Evolutionary conservation across 441 rosid species (phyloP).

Genomic region (Populus tomentosa): DNA sequence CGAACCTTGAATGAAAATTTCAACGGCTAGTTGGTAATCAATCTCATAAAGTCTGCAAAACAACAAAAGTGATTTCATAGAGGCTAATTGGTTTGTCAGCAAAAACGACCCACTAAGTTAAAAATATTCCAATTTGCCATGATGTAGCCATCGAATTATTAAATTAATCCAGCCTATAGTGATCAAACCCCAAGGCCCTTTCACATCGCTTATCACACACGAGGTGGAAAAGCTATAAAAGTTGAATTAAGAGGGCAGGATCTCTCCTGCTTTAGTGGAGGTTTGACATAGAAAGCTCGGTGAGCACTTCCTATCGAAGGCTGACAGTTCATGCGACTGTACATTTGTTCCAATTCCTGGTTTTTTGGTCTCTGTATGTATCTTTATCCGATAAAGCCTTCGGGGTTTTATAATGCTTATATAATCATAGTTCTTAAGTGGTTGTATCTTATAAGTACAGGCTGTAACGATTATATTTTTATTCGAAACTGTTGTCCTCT

Average conservation of each 20-base stretch:
- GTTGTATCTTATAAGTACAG: background rate
- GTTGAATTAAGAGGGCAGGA: background rate
- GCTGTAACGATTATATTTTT: background rate
- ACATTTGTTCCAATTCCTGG: too few relatives aligned
- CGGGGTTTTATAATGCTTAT: background rate
- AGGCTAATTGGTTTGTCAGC: background rate
- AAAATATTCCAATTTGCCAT: background rate
- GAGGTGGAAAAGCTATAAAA: background rate
- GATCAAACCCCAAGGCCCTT: background rate
- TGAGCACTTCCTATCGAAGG: background rate
- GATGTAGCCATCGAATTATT: background rate
- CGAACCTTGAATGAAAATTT: constrained; percentile 13
- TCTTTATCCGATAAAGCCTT: background rate
- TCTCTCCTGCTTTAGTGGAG: background rate
- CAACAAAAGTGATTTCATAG: background rate
- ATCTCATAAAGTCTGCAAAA: constrained; percentile 4
- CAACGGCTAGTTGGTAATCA: constrained; percentile 17
- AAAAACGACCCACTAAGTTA: background rate
- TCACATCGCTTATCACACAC: background rate
- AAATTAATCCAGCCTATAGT: background rate
- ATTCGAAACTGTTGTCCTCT: background rate
- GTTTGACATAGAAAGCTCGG: background rate
- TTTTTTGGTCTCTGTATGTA: background rate
- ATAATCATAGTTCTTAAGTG: background rate
- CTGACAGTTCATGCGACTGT: background rate